Conservation (phyloP, 2,329 filamentous ascomycete genomes). For the Huntiella omanensis region DNA sequence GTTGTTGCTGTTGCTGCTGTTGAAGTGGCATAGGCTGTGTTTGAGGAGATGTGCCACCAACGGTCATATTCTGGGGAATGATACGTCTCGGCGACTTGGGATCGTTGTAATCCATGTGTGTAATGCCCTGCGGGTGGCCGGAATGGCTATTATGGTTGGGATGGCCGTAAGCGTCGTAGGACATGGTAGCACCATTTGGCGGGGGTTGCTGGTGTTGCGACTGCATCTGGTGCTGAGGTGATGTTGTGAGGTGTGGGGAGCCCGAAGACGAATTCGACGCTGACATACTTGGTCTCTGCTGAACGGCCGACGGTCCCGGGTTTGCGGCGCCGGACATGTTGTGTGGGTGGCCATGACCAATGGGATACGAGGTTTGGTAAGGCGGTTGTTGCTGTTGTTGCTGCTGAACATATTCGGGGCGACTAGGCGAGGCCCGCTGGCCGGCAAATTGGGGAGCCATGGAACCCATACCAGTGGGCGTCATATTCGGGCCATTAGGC, state of each 20-base stretch:
- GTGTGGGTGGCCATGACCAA: conserved; percentile 20
- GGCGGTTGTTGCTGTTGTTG: conserved; percentile 8
- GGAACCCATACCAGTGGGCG: conserved; percentile 61
- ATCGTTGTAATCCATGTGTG: conserved; percentile 47
- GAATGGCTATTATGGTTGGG: conserved; percentile 1
- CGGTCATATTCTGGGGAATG: conserved; percentile 21
- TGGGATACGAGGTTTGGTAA: conserved; percentile 1
- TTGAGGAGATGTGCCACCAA: conserved; percentile 14
- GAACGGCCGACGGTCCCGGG: neutral
- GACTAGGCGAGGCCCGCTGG: conserved; percentile 61
- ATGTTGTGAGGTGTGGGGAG: conserved; percentile 10
- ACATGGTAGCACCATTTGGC: conserved; percentile 10
- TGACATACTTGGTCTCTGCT: conserved; percentile 45
- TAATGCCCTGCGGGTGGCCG: conserved; percentile 13
- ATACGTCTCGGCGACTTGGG: conserved; percentile 39
- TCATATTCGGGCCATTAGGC: conserved; percentile 60
- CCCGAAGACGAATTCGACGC: conserved; percentile 24
- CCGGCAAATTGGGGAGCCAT: conserved; percentile 43
- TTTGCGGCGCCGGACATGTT: conserved; percentile 39
- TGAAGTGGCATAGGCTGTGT: conserved; percentile 9
- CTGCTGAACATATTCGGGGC: conserved; percentile 37
- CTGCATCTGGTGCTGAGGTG: conserved; percentile 8
- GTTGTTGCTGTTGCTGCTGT: conserved; percentile 14
- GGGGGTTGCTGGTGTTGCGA: conserved; percentile 10
- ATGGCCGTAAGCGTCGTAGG: conserved; percentile 43